Conservation (phyloP, 495 filamentous ascomycete species). For the Annulohypoxylon stygium region DNA sequence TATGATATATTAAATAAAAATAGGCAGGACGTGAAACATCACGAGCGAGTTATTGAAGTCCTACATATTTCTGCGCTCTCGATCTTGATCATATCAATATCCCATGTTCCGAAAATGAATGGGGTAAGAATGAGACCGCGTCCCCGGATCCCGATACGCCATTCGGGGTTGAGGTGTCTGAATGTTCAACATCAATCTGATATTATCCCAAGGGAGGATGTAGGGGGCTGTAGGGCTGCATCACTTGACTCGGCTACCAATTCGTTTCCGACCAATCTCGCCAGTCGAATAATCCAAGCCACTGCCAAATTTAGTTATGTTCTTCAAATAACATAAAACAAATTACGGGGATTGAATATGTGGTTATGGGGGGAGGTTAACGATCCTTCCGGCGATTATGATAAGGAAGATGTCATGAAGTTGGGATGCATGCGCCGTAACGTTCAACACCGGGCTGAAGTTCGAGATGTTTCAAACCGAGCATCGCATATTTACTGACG, state of each 20-base stretch:
- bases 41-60: background rate
- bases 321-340: conserved; percentile 35
- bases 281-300: background rate
- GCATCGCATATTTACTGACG: background rate
- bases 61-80: background rate
- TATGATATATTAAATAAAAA: background rate
- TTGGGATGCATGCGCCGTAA: conserved; percentile 9
- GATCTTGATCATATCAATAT: conserved; percentile 3
- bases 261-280: conserved; percentile 7
- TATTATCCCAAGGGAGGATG: background rate
- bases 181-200: background rate
- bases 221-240: conserved; percentile 15
- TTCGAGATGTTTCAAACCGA: conserved; percentile 13
- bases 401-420: conserved; percentile 24
- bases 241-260: background rate
- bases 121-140: conserved; percentile 7
- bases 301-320: conserved; percentile 6
- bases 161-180: conserved; percentile 7
- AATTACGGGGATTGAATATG: background rate
- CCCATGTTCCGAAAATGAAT: background rate
- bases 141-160: background rate
- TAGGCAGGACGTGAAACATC: conserved; percentile 4
- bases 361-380: background rate
- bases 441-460: conserved; percentile 9
- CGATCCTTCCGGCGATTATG: conserved; percentile 7